Evolutionary conservation across 352 stramenopile genomes (phyloP).

Genomic region (Phytophthora meadii): DNA sequence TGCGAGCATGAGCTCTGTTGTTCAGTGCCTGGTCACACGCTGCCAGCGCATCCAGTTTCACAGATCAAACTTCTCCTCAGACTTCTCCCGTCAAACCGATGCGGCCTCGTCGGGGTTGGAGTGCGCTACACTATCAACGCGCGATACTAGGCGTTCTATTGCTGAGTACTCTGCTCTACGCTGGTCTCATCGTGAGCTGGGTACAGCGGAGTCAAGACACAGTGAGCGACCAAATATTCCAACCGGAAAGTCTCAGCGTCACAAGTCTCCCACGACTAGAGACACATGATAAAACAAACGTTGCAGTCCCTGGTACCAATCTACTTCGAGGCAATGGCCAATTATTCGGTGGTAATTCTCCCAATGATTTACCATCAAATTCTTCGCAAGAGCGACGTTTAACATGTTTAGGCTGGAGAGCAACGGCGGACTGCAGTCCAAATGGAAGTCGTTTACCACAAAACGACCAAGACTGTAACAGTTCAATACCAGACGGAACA

Average conservation of each 20-base stretch:
- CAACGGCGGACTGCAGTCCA: conserved; percentile 21
- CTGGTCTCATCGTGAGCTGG: conserved; percentile 7
- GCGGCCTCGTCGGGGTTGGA: conserved; percentile 2
- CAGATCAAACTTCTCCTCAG: conserved; percentile 3
- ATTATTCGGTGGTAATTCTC: neutral
- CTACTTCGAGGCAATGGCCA: neutral
- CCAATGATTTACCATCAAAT: conserved; percentile 18
- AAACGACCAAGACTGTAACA: conserved; percentile 24
- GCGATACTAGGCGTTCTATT: conserved; percentile 9
- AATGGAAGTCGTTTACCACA: conserved; percentile 14
- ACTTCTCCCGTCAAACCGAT: conserved; percentile 1
- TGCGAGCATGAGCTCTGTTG: conserved; percentile 2
- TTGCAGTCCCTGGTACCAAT: neutral
- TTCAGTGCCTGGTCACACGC: conserved; percentile 1
- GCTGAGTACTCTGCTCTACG: conserved; percentile 19
- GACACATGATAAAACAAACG: no score
- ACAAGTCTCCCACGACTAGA: neutral
- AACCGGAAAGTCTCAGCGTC: neutral
- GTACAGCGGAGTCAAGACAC: conserved; percentile 3
- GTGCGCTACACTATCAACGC: conserved; percentile 1
- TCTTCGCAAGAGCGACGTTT: conserved; percentile 19
- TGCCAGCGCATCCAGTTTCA: neutral
- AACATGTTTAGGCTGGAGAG: conserved; percentile 21
- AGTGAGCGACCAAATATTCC: neutral
- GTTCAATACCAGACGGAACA: conserved; percentile 17